A percentile compares a stretch with the other conserved stretches of the same genome.
Conservation (phyloP, 2,329 filamentous ascomycete species). For the Cryphonectria naterciae region DNA sequence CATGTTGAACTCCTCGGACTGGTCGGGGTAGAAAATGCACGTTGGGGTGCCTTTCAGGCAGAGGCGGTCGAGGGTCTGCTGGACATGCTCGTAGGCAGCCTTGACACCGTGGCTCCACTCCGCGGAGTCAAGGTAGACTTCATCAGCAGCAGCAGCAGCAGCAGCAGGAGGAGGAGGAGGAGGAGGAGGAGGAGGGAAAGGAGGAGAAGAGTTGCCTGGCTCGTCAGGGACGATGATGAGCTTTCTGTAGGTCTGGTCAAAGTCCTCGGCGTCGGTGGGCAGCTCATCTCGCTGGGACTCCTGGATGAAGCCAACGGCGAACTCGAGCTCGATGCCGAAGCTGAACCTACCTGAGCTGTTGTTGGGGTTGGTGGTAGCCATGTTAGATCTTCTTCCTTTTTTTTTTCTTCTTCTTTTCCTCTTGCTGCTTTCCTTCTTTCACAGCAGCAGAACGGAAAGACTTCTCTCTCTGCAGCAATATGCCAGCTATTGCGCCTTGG, state of each 20-base stretch:
- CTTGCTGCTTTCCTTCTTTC: not conserved
- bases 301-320: not conserved
- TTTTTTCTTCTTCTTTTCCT: not conserved
- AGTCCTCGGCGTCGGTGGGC: not conserved
- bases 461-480: no score
- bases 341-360: slow-evolving; percentile 1
- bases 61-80: not conserved
- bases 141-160: no score
- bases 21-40: not conserved
- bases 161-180: no score
- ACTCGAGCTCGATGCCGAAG: slow-evolving; percentile 13
- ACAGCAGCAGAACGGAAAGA: no score
- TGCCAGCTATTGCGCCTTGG: not conserved
- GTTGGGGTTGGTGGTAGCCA: not conserved
- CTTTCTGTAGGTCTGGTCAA: not conserved
- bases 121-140: no score
- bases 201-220: not conserved
- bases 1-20: not conserved
- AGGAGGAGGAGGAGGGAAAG: no score
- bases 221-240: not conserved
- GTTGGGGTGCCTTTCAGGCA: not conserved
- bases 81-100: not conserved
- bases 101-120: not conserved
- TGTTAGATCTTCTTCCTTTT: not conserved
- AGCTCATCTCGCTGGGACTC: not conserved